Evolutionary conservation across 1,284 basidiomycete species (phyloP).

Genomic region (Melanopsichium pennsylvanicum): DNA sequence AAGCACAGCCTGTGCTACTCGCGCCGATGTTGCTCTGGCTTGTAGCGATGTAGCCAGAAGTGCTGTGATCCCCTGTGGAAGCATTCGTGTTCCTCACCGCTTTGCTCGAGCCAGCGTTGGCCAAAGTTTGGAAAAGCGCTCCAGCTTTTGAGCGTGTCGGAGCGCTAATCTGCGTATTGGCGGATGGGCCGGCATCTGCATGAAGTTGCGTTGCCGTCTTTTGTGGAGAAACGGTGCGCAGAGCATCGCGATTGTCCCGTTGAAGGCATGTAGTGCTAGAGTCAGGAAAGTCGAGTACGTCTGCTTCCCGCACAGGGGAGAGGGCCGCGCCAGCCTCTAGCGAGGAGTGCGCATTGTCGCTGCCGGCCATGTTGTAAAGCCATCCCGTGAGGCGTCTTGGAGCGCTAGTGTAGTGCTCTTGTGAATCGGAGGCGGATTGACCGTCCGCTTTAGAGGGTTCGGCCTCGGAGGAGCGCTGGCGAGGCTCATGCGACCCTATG

Average conservation of each 20-base stretch:
- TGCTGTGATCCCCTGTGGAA: slow-evolving; percentile 4
- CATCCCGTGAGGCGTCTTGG: slow-evolving; percentile 56
- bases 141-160: slow-evolving; percentile 21
- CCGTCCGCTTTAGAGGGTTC: background rate
- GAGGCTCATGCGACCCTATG: slow-evolving; percentile 9
- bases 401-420: slow-evolving; percentile 3
- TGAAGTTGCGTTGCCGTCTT: background rate
- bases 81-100: background rate
- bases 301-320: slow-evolving; percentile 32
- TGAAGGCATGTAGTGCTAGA: slow-evolving; percentile 7
- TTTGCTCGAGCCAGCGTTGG: slow-evolving; percentile 9
- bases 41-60: slow-evolving; percentile 1
- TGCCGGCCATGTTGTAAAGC: slow-evolving; percentile 53
- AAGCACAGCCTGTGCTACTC: background rate
- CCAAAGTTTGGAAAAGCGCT: slow-evolving; percentile 19
- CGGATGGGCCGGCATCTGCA: background rate
- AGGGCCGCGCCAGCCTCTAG: slow-evolving; percentile 18
- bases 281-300: slow-evolving; percentile 7
- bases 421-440: background rate
- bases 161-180: background rate
- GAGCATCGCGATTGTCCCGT: background rate
- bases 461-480: slow-evolving; percentile 15
- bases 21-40: background rate
- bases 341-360: slow-evolving; percentile 17
- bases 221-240: background rate